phyloP scores from a whole-genome alignment of 192 early-diverging fungal species.

The Coemansia sp. region DNA sequence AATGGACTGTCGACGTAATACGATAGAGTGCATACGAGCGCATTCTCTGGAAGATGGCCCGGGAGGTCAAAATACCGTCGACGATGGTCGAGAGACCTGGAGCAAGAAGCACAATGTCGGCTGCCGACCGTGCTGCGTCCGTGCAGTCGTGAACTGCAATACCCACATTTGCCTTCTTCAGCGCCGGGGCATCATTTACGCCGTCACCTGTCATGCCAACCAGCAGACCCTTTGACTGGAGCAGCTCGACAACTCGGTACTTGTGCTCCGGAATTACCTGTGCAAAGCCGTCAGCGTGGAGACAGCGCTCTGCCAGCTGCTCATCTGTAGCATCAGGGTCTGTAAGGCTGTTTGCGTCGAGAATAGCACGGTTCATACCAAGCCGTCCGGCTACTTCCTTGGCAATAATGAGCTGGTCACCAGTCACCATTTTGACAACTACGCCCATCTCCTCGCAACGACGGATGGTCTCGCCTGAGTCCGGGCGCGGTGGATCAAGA shows the following conservation, averaged over 20 bases:
- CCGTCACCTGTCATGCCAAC: slow-evolving; percentile 98
- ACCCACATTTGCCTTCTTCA: slow-evolving; percentile 97
- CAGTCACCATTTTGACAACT: slow-evolving; percentile 95
- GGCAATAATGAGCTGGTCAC: slow-evolving; percentile 93
- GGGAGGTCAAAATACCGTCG: slow-evolving; percentile 84
- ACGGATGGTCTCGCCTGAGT: slow-evolving; percentile 82
- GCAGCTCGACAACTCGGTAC: slow-evolving; percentile 91
- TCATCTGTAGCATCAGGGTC: slow-evolving; percentile 76
- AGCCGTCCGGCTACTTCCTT: slow-evolving; percentile 89
- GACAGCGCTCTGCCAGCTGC: slow-evolving; percentile 77
- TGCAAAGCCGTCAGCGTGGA: slow-evolving; percentile 92
- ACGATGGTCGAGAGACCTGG: slow-evolving; percentile 90
- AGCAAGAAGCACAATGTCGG: slow-evolving; percentile 92
- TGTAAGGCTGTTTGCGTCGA: slow-evolving; percentile 83
- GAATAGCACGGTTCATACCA: slow-evolving; percentile 88
- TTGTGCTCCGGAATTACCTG: slow-evolving; percentile 99
- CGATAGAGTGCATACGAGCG: slow-evolving; percentile 90
- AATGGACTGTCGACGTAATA: slow-evolving; percentile 95
- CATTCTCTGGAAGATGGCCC: slow-evolving; percentile 95
- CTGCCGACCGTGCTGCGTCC: slow-evolving; percentile 91
- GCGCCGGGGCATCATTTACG: slow-evolving; percentile 96
- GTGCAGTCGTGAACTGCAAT: slow-evolving; percentile 96
- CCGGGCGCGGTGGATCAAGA: slow-evolving; percentile 85
- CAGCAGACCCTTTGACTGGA: slow-evolving; percentile 82
- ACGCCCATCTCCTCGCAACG: slow-evolving; percentile 86